Conservation (phyloP, 768 basidiomycete species). For the Mycena amicta region DNA sequence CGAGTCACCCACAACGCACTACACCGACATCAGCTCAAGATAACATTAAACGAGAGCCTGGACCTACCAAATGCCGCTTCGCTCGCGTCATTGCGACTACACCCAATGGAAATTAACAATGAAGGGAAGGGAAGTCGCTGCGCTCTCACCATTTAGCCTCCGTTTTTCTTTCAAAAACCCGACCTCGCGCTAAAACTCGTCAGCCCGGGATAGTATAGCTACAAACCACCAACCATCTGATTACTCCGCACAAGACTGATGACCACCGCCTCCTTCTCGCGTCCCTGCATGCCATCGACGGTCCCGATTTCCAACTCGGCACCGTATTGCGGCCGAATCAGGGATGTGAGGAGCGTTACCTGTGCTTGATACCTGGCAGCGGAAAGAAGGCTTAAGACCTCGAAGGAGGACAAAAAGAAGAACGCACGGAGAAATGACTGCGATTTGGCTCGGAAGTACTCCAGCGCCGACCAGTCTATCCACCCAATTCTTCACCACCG, state of each 20-base stretch:
- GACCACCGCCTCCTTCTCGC: conserved; percentile 93
- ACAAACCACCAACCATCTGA: conserved; percentile 53
- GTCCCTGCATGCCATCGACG: conserved; percentile 96
- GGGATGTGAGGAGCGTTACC: conserved; percentile 78
- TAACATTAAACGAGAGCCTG: background rate
- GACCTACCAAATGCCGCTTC: conserved; percentile 80
- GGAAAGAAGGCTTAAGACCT: background rate
- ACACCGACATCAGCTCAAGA: too few species aligned
- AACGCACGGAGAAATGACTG: conserved; percentile 81
- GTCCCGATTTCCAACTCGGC: conserved; percentile 84
- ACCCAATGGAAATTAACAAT: conserved; percentile 3
- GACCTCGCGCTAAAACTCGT: conserved; percentile 67
- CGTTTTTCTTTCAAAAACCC: conserved; percentile 94
- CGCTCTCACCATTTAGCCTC: conserved; percentile 76
- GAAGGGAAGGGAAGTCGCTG: background rate
- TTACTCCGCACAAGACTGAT: conserved; percentile 94
- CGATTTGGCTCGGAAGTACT: conserved; percentile 65
- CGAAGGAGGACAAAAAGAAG: background rate
- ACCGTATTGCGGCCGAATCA: conserved; percentile 73
- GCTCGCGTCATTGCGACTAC: conserved; percentile 92
- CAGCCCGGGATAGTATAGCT: conserved; percentile 4
- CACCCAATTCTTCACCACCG: conserved; percentile 82
- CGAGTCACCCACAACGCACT: conserved; percentile 95
- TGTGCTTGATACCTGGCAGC: conserved; percentile 85
- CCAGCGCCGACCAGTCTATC: conserved; percentile 63